Evolutionary conservation across 169 alveolate species (phyloP).

Genomic region (Plasmodium cynomolgi): DNA sequence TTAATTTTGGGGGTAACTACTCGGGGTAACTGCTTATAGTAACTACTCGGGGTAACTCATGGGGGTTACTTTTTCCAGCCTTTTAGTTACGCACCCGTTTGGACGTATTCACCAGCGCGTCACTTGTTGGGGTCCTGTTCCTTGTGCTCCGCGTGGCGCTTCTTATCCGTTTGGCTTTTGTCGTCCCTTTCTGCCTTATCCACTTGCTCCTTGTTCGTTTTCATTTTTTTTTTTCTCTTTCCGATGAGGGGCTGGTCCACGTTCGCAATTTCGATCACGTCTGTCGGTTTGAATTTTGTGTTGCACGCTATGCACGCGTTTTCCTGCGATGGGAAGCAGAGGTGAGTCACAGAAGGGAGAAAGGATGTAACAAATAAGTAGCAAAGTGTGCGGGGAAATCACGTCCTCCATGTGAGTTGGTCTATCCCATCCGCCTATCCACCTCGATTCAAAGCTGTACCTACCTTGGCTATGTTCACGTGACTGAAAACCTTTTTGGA

Average conservation of each 20-base stretch:
- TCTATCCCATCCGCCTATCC: not conserved
- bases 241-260: slow-evolving; percentile 36
- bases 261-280: slow-evolving; percentile 55
- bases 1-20: too few relatives aligned
- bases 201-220: slow-evolving; percentile 12
- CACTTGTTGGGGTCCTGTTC: not conserved
- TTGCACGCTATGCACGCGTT: slow-evolving; percentile 29
- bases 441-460: not conserved
- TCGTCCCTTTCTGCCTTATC: slow-evolving; percentile 8
- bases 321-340: slow-evolving; percentile 5
- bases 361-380: not conserved
- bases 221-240: slow-evolving; percentile 6
- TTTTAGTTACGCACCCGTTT: not conserved
- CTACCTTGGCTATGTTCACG: slow-evolving; percentile 16
- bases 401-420: not conserved
- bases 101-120: not conserved
- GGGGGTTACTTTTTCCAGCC: not conserved
- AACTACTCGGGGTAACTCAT: not conserved
- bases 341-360: not conserved
- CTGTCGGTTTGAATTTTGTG: slow-evolving; percentile 23
- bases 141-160: not conserved
- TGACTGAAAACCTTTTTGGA: slow-evolving; percentile 60
- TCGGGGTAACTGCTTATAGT: too few relatives aligned
- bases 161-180: not conserved
- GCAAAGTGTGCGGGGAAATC: not conserved